Percentiles rank a stretch among this genome's conserved stretches.
phyloP scores from a whole-genome alignment of 2,329 filamentous ascomycete genomes.

The Fusarium sp. region DNA sequence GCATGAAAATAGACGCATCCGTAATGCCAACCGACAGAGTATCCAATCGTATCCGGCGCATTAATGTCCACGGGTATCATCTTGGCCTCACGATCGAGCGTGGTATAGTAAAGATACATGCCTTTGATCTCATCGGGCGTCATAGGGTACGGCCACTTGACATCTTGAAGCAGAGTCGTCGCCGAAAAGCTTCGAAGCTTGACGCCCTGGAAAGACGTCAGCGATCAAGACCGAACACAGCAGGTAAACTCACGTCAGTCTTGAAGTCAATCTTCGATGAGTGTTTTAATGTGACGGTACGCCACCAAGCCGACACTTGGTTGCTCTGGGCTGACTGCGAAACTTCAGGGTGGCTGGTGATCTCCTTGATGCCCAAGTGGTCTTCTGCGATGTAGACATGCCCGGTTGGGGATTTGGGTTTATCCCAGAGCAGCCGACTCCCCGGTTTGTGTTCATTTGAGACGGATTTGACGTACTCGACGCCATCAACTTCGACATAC shows the following conservation, averaged over 20 bases:
- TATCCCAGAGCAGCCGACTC: slow-evolving; percentile 9
- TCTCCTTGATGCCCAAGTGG: slow-evolving; percentile 24
- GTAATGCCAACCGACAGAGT: slow-evolving; percentile 25
- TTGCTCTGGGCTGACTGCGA: neutral
- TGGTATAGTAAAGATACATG: slow-evolving; percentile 9
- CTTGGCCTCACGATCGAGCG: neutral
- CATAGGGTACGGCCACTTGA: slow-evolving; percentile 24
- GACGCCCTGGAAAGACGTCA: slow-evolving; percentile 17
- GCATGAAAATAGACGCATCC: slow-evolving; percentile 2
- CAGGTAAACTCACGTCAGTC: slow-evolving; percentile 16
- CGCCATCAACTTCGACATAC: slow-evolving; percentile 19
- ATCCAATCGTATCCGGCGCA: slow-evolving; percentile 9
- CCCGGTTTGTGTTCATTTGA: slow-evolving; percentile 8
- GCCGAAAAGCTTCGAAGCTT: slow-evolving; percentile 19
- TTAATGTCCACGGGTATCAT: slow-evolving; percentile 23
- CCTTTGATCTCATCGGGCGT: neutral
- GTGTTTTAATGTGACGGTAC: slow-evolving; percentile 8
- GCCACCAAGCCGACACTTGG: slow-evolving; percentile 18
- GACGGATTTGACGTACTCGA: slow-evolving; percentile 23
- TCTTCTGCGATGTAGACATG: slow-evolving; percentile 26
- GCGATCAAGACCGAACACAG: neutral
- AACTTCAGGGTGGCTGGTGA: neutral
- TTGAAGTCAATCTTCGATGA: neutral
- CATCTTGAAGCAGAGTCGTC: neutral
- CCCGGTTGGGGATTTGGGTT: neutral